Base-by-base conservation (phyloP, 2,329 filamentous ascomycete species). In the Ploettnerulaceae sp. region DNA sequence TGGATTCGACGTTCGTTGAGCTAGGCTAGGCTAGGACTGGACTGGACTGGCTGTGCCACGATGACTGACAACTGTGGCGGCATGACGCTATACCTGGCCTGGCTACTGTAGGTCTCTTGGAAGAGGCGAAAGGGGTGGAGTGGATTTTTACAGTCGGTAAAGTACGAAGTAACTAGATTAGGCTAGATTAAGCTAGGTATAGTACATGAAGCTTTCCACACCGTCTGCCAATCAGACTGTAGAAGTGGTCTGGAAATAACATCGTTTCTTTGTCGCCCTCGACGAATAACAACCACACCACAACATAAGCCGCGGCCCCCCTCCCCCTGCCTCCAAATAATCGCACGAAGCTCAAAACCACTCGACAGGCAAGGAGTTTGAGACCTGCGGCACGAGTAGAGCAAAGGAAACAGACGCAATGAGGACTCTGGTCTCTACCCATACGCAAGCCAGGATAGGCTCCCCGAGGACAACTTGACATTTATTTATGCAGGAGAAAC, bases 401-500 rank as follows among this genome's bases (percentile, higher is more conserved):
- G n/a, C n/a, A 36, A 33, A 52, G 45, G 40, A 43, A 24, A 38
- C n/a, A 17, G n/a, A 26, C n/a, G 9, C n/a, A 32, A 5, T 15
- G 29, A 32, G 7, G 31, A 34, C 31, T 31, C 2, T 21, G 9
- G 18, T n/a, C 33, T 11, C 20, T 21, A n/a, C 4, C 20, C 26
- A 33, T 45, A 53, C 48, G 43, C 50, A 29, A 52, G 39, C 46
- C 47, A 57, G 52, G 55, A 57, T 53, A 55, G 48, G 40, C 32
- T 51, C 51, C 47, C 54, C 12, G 22, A 15, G 22, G 21, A 39
- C 17, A 58, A 53, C 56, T 55, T n/a, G n/a, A n/a, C n/a, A n/a
- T n/a, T n/a, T n/a, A 58, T 55, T 60, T 54, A 63, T 62, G 60
- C 61, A 62, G 60, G 61, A 61, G 59, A 41, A 44, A 58, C 60